These are phyloP conservation scores for Auriscalpium microsporum DNA, from an alignment of 768 basidiomycete genomes.

Conservation along the genomic window DNA sequence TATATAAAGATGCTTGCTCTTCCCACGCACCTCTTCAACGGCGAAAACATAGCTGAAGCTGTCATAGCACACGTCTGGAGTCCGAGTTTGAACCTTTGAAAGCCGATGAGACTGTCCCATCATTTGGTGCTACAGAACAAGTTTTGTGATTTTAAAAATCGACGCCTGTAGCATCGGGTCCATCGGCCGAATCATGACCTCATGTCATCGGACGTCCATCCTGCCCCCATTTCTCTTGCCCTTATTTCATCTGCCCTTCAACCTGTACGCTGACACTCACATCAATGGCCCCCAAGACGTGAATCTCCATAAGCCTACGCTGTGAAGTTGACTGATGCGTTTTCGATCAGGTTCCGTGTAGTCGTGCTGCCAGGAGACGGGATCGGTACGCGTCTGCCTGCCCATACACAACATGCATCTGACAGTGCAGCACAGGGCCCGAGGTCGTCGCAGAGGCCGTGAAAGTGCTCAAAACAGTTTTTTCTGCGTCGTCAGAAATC, in stretches of 20 bases:
- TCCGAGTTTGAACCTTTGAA: too few species aligned
- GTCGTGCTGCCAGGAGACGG: conserved; percentile 94
- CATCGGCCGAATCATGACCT: conserved; percentile 1
- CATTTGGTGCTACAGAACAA: too few species aligned
- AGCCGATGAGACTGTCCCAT: too few species aligned
- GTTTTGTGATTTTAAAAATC: too few species aligned
- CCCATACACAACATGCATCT: background rate
- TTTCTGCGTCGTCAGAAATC: conserved; percentile 51
- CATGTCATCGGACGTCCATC: background rate
- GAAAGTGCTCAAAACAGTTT: conserved; percentile 69
- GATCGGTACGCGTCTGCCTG: conserved; percentile 53
- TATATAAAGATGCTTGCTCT: background rate
- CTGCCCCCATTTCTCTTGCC: background rate
- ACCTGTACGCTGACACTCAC: background rate
- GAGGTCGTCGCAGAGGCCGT: conserved; percentile 84
- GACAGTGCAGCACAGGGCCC: conserved; percentile 50
- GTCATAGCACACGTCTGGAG: too few species aligned
- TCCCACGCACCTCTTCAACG: background rate
- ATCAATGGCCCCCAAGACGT: conserved; percentile 17
- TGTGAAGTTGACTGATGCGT: background rate
- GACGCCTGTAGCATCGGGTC: background rate
- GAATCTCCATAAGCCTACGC: conserved; percentile 1
- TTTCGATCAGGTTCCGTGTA: conserved; percentile 62
- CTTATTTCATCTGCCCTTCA: too few species aligned
- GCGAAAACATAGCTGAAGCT: too few species aligned